These are phyloP conservation scores for Termitomyces sp. DNA, from an alignment of 768 basidiomycete genomes.

Conservation along the genomic window DNA sequence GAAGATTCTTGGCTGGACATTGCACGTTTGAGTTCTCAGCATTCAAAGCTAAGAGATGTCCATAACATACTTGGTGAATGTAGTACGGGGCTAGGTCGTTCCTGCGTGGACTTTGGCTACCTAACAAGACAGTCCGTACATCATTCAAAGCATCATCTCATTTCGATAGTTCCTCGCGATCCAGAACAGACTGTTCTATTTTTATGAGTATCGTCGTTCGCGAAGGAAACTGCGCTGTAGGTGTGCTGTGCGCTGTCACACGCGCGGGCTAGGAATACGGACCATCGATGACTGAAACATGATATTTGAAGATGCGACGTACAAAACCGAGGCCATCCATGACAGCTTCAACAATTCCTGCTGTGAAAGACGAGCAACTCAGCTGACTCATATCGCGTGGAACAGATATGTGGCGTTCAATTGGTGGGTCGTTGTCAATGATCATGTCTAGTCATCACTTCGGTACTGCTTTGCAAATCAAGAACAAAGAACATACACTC, in stretches of 20 bases:
- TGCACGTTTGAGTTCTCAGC: neutral
- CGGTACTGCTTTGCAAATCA: neutral
- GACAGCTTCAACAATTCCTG: conserved; percentile 96
- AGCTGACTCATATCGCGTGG: conserved; percentile 92
- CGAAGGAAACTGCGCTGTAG: conserved; percentile 71
- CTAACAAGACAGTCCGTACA: conserved; percentile 15
- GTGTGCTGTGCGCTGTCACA: conserved; percentile 93
- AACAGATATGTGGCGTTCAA: conserved; percentile 90
- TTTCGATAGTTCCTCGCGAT: conserved; percentile 89
- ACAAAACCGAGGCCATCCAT: conserved; percentile 93
- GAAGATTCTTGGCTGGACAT: too few species aligned
- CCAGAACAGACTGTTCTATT: conserved; percentile 86
- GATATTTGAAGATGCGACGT: conserved; percentile 26
- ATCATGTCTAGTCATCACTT: conserved; percentile 74
- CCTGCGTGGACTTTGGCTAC: neutral
- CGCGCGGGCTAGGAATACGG: conserved; percentile 62
- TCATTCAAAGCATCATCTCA: conserved; percentile 4
- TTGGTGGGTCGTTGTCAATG: conserved; percentile 90
- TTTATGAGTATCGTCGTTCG: conserved; percentile 98
- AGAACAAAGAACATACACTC: conserved; percentile 59
- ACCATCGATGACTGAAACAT: neutral
- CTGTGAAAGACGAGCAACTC: conserved; percentile 95
- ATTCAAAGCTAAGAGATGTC: neutral
- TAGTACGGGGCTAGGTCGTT: neutral
- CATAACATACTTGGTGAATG: neutral